phyloP scores from a whole-genome alignment of 2,329 filamentous ascomycete genomes.

The Curvularia lunata region DNA sequence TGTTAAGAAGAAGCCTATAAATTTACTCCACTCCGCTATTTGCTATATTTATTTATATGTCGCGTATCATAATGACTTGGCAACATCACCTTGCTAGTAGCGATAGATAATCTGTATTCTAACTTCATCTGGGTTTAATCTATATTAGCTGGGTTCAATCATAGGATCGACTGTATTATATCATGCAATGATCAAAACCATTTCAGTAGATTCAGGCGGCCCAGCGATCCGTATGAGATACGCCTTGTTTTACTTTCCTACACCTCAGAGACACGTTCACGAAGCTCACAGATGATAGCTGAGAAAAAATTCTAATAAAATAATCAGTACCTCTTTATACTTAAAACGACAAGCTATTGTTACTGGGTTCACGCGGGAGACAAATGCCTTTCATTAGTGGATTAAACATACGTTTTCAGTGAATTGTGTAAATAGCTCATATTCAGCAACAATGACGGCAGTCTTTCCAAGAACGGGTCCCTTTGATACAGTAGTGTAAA shows the following conservation, averaged over 20 bases:
- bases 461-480: neutral
- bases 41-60: no score
- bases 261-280: neutral
- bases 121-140: no score
- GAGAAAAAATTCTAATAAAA: neutral
- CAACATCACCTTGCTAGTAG: no score
- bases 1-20: no score
- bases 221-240: neutral
- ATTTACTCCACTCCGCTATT: no score
- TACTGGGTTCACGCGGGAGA: neutral
- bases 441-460: neutral
- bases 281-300: slow-evolving; percentile 1
- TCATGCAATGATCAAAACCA: no score
- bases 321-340: neutral
- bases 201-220: no score
- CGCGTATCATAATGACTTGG: no score
- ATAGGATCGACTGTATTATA: no score
- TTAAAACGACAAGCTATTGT: slow-evolving; percentile 1
- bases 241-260: neutral
- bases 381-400: neutral
- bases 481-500: neutral
- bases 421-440: slow-evolving; percentile 3
- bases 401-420: neutral
- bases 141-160: no score
- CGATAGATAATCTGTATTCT: no score